A percentile compares a stretch with the other conserved stretches of the same genome.
phyloP scores from a whole-genome alignment of 495 filamentous ascomycete species.

The Daldinia decipiens region DNA sequence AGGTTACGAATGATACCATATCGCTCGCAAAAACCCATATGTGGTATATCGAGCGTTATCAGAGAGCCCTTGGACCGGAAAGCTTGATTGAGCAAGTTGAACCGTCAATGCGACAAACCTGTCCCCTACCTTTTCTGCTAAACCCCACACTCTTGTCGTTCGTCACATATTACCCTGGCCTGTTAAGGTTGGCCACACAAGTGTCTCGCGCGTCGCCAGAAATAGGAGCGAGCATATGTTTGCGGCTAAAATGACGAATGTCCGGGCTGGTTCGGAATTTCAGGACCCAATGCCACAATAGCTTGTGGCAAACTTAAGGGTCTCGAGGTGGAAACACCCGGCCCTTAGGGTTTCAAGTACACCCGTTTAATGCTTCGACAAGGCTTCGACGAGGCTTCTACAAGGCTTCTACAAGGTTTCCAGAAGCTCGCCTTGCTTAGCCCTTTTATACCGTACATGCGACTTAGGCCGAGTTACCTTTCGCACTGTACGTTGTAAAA shows the following conservation, averaged over 20 bases:
- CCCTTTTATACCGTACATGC: constrained; percentile 21
- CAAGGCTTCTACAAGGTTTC: constrained; percentile 40
- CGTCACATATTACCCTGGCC: constrained; percentile 26
- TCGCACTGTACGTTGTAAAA: constrained; percentile 32
- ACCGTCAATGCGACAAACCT: constrained; percentile 34
- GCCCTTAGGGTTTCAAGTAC: constrained; percentile 40
- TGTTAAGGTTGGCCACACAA: constrained; percentile 19
- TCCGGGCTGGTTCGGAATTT: constrained; percentile 36
- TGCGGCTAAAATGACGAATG: constrained; percentile 42
- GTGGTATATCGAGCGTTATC: constrained; percentile 41
- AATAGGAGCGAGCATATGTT: constrained; percentile 31
- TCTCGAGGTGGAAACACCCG: constrained; percentile 35
- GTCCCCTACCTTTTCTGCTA: constrained; percentile 19
- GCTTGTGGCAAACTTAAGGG: constrained; percentile 14
- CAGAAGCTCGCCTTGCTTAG: constrained; percentile 39
- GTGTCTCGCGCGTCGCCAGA: constrained; percentile 33
- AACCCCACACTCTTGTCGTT: constrained; percentile 33
- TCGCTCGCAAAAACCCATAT: constrained; percentile 38
- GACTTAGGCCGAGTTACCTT: not conserved
- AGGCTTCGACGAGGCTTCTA: constrained; percentile 41
- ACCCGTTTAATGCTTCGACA: constrained; percentile 27
- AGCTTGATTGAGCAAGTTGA: constrained; percentile 44
- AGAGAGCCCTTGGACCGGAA: constrained; percentile 25
- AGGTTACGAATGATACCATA: constrained; percentile 35
- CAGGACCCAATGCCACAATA: constrained; percentile 31